phyloP scores from a whole-genome alignment of 805 yeast genomes.

The Starmerella powellii region DNA sequence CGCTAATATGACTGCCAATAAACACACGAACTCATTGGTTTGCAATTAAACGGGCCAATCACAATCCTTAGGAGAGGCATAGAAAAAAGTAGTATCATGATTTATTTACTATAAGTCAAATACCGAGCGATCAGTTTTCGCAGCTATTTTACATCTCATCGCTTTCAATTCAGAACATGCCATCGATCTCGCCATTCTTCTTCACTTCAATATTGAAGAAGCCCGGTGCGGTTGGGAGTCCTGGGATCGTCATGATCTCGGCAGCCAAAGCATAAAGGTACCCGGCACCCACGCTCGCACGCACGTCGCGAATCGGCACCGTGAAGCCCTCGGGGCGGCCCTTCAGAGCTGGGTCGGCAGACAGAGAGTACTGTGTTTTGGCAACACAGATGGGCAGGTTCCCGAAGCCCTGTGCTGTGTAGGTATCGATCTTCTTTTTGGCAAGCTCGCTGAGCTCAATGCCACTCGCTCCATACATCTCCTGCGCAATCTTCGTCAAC shows the following conservation, averaged over 20 bases:
- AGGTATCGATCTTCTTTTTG: slow-evolving; percentile 62
- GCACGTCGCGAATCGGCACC: slow-evolving; percentile 87
- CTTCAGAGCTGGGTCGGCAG: slow-evolving; percentile 85
- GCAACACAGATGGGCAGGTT: slow-evolving; percentile 93
- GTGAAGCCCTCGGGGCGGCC: slow-evolving; percentile 93
- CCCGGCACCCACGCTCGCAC: slow-evolving; percentile 94
- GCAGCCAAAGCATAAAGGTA: slow-evolving; percentile 93
- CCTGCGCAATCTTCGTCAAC: slow-evolving; percentile 61
- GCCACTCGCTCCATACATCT: slow-evolving; percentile 86
- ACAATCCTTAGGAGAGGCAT: not conserved
- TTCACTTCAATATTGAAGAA: slow-evolving; percentile 94
- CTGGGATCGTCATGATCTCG: slow-evolving; percentile 95
- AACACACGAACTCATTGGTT: no score
- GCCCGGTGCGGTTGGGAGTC: slow-evolving; percentile 90
- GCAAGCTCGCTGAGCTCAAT: slow-evolving; percentile 79
- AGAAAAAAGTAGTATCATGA: not conserved
- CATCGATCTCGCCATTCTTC: slow-evolving; percentile 83
- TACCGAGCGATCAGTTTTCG: not conserved
- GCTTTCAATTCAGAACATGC: slow-evolving; percentile 47
- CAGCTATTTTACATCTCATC: not conserved
- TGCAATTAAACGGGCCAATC: no score
- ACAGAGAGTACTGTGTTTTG: slow-evolving; percentile 90
- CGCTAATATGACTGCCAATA: no score
- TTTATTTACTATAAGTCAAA: no score
- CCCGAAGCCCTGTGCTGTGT: slow-evolving; percentile 78